A percentile compares a stretch with the other conserved stretches of the same genome.
phyloP scores from a whole-genome alignment of 331 rosid species.

The Dryas integrifolia region DNA sequence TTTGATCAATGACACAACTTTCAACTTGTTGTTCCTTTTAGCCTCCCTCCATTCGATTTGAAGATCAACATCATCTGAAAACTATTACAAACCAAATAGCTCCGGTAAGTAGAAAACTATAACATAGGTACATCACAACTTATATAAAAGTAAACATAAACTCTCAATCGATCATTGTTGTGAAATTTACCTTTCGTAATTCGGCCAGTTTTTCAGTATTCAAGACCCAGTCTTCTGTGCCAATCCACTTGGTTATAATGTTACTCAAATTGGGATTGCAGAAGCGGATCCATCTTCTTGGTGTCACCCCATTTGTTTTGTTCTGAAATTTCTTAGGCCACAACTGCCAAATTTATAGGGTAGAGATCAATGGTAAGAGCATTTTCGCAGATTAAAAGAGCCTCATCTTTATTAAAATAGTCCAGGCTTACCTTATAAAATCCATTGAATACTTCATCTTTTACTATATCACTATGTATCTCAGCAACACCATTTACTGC shows the following conservation, averaged over 20 bases:
- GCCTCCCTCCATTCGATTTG: conserved; percentile 84
- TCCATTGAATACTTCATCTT: conserved; percentile 85
- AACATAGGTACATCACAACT: conserved; percentile 17
- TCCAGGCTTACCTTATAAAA: conserved; percentile 61
- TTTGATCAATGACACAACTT: conserved; percentile 65
- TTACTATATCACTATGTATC: conserved; percentile 95
- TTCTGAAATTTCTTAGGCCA: conserved; percentile 97
- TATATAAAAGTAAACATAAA: not conserved
- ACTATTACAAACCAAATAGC: conserved; percentile 46
- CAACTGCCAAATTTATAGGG: conserved; percentile 52
- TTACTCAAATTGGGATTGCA: conserved; percentile 84
- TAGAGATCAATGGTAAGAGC: conserved; percentile 28
- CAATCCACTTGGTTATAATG: conserved; percentile 69
- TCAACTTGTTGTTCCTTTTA: conserved; percentile 75
- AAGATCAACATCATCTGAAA: conserved; percentile 75
- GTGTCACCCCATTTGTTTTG: conserved; percentile 98
- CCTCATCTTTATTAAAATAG: conserved; percentile 17
- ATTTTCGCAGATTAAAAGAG: conserved; percentile 7
- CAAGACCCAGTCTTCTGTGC: conserved; percentile 91
- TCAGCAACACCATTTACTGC: conserved; percentile 99
- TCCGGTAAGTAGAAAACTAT: conserved; percentile 29
- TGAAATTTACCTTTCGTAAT: conserved; percentile 55
- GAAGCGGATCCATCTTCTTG: conserved; percentile 97
- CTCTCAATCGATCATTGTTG: not conserved
- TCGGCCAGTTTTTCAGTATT: conserved; percentile 74